Conservation (phyloP, 768 basidiomycete genomes). For the Russula dissimulans region DNA sequence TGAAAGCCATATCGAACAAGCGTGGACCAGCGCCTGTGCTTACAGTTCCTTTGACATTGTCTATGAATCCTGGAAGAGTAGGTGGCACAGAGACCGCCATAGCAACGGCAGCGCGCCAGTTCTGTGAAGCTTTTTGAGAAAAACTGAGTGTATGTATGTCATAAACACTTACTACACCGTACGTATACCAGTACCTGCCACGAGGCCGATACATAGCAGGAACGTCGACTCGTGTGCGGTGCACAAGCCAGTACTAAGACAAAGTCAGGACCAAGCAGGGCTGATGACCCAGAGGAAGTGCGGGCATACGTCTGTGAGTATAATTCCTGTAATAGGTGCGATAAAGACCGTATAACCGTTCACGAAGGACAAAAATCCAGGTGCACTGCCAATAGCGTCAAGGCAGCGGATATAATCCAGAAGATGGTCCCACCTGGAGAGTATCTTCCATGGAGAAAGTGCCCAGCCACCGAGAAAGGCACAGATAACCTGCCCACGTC, state of each 20-base stretch:
- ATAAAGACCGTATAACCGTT: conserved; percentile 79
- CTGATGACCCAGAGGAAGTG: not conserved
- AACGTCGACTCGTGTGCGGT: conserved; percentile 63
- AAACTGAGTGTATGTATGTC: not conserved
- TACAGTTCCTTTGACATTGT: conserved; percentile 59
- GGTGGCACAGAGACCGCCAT: conserved; percentile 60
- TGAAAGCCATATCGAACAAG: conserved; percentile 65
- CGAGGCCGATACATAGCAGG: conserved; percentile 76
- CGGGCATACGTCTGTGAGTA: conserved; percentile 45
- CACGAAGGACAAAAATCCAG: conserved; percentile 70
- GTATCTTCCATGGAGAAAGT: conserved; percentile 77
- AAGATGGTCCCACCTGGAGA: conserved; percentile 33
- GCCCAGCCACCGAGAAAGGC: conserved; percentile 80
- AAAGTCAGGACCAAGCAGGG: not conserved
- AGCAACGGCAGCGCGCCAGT: conserved; percentile 71
- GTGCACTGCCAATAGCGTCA: conserved; percentile 30
- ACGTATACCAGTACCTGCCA: conserved; percentile 67
- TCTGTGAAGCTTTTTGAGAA: conserved; percentile 35
- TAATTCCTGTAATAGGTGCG: conserved; percentile 75
- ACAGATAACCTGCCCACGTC: conserved; percentile 65
- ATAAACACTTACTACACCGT: conserved; percentile 46
- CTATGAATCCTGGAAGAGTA: conserved; percentile 69
- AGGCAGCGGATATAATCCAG: conserved; percentile 9
- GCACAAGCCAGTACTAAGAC: conserved; percentile 69
- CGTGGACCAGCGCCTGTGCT: conserved; percentile 45